Evolutionary conservation across 2,329 filamentous ascomycete species (phyloP).

Genomic region (Colletotrichum liriopes): DNA sequence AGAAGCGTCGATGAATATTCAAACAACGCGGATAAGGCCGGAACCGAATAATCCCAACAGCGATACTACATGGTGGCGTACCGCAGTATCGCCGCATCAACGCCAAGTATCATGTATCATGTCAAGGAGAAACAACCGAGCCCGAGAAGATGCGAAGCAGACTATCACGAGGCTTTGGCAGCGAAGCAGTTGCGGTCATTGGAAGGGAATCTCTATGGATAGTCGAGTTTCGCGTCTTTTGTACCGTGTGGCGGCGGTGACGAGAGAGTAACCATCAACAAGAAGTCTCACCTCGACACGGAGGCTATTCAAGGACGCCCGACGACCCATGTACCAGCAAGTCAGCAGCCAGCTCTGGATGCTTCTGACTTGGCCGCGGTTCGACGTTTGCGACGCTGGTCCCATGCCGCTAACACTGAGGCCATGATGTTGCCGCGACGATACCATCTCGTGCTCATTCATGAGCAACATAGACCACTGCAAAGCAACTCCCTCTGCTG

Average conservation of each 20-base stretch:
- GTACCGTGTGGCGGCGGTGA: neutral
- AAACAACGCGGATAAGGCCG: neutral
- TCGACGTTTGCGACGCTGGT: neutral
- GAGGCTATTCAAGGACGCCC: neutral
- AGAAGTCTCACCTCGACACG: neutral
- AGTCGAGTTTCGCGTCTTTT: neutral
- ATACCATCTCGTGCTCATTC: neutral
- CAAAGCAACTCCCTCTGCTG: too few species aligned
- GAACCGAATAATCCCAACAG: neutral
- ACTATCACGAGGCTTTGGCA: neutral
- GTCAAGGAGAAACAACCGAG: neutral
- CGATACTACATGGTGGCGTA: neutral
- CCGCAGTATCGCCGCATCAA: neutral
- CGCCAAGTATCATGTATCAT: neutral
- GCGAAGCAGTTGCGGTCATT: too few species aligned
- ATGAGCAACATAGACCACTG: too few species aligned
- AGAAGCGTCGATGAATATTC: neutral
- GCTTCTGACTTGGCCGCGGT: neutral
- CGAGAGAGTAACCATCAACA: neutral
- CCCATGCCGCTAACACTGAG: neutral
- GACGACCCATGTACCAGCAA: neutral
- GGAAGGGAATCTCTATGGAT: too few species aligned
- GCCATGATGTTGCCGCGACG: neutral
- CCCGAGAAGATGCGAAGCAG: neutral
- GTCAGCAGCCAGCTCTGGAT: neutral